Base-by-base conservation (phyloP, 441 rosid species). In the Kokia cookei region DNA sequence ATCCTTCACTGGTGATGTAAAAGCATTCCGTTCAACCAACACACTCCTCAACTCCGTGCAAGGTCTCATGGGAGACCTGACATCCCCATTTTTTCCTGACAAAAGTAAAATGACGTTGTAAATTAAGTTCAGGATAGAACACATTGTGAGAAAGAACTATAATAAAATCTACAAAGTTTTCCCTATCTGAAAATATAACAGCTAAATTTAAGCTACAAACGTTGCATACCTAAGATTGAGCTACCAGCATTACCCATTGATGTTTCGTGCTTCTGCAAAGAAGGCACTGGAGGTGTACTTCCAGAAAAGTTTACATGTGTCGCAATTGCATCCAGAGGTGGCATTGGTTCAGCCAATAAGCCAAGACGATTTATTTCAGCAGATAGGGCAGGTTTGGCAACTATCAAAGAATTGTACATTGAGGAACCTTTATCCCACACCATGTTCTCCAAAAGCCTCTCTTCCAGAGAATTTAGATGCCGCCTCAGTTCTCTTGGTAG, bases 401-500 rank as follows among this genome's bases (percentile, higher is more conserved):
- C 93, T 40, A 86, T 83, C 89, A 96, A 82, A 48, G 97, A 93
- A 78, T 93, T 96, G 90, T 91, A 96, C 97, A 93, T 88, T 57
- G 98, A 93, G 59, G 97, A 96, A 59, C 98, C 97, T 80, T 90
- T 96, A 80, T 92, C 97, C 99, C 98, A 96, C 24, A 93, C 99
- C 99, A 96, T 91, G 83, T 96, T 92, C 88, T 96, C 99, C 81
- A 93, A 77, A 71, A 96, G 97, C 61, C 91, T 84, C 89, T 96
- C 98, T 86, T 93, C 99, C 81, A 96, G 75, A 29, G 98, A 93
- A 83, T 96, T 96, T 77, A 96, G 85, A 86, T 93, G 99, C 77
- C 99, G 89, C 82, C 96, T 90, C 80, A 96, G 76, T 86, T 96
- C 99, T 82, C 98, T 92, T 27, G 99, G 99, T 2, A 96, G 90